Conservation (phyloP, 164 flowering plant genomes). For the Chimonanthus praecox region DNA sequence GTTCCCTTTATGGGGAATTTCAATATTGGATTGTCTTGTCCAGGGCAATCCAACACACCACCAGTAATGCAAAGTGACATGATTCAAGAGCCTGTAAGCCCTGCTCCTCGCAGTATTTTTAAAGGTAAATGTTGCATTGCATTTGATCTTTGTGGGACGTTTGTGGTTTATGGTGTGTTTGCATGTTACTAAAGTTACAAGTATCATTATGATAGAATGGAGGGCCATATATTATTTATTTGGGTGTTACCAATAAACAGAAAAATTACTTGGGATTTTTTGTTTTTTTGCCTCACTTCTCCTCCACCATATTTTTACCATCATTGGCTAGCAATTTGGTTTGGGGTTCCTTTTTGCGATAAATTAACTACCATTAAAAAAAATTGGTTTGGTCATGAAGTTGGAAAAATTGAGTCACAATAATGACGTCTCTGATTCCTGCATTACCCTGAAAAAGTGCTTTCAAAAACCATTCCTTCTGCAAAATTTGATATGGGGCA, state of each 20-base stretch:
- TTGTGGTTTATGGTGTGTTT: constrained; percentile 1
- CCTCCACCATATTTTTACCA: neutral
- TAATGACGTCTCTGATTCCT: too few relatives aligned
- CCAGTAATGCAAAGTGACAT: constrained; percentile 34
- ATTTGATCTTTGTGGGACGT: neutral
- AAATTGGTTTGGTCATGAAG: neutral
- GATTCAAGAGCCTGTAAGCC: constrained; percentile 31
- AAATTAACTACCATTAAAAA: too few relatives aligned
- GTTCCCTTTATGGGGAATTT: neutral
- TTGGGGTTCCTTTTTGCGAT: too few relatives aligned
- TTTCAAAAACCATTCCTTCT: neutral
- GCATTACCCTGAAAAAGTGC: neutral
- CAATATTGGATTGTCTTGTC: neutral
- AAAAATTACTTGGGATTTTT: neutral
- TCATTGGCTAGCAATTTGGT: too few relatives aligned
- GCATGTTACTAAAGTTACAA: neutral
- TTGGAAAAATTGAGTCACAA: neutral
- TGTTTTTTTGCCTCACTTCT: neutral
- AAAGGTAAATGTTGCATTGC: constrained; percentile 41
- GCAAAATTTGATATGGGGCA: neutral
- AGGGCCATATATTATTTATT: neutral
- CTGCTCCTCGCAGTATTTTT: constrained; percentile 44
- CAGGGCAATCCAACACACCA: constrained; percentile 47
- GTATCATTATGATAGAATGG: neutral
- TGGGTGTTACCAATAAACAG: neutral